Evolutionary conservation across 2,329 filamentous ascomycete species (phyloP).

Genomic region (Xylariaceae sp.): DNA sequence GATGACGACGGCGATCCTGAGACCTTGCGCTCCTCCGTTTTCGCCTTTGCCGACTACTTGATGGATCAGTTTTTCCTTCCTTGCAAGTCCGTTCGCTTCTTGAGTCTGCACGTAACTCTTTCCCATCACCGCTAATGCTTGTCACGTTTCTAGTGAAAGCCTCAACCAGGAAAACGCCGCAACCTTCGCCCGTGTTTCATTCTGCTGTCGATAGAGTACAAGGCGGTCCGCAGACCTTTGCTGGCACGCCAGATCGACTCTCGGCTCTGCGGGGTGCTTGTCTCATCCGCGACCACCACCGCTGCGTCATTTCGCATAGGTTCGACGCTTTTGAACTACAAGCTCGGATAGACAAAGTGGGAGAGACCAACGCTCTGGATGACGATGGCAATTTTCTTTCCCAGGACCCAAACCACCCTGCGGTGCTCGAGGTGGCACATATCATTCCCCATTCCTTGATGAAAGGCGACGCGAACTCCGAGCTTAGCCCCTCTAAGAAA

Average conservation of each 20-base stretch:
- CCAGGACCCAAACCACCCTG: neutral
- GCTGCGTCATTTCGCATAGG: conserved; percentile 38
- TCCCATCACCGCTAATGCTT: conserved; percentile 10
- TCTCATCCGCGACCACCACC: conserved; percentile 39
- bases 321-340: conserved; percentile 31
- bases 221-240: conserved; percentile 25
- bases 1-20: conserved; percentile 27
- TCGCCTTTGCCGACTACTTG: conserved; percentile 38
- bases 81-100: conserved; percentile 23
- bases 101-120: neutral
- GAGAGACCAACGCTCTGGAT: conserved; percentile 30
- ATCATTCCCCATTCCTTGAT: conserved; percentile 18
- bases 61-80: conserved; percentile 40
- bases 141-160: conserved; percentile 35
- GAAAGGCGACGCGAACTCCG: conserved; percentile 8
- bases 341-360: conserved; percentile 21
- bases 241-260: conserved; percentile 36
- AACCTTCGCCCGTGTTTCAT: conserved; percentile 35
- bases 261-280: conserved; percentile 38
- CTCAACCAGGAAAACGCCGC: conserved; percentile 35
- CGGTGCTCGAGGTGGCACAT: conserved; percentile 11
- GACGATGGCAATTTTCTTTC: conserved; percentile 35
- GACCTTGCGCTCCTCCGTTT: conserved; percentile 26
- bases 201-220: conserved; percentile 34
- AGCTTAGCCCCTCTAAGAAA: conserved; percentile 36